phyloP scores from a whole-genome alignment of 148 eudicot genomes.

The Spergularia bocconei region DNA sequence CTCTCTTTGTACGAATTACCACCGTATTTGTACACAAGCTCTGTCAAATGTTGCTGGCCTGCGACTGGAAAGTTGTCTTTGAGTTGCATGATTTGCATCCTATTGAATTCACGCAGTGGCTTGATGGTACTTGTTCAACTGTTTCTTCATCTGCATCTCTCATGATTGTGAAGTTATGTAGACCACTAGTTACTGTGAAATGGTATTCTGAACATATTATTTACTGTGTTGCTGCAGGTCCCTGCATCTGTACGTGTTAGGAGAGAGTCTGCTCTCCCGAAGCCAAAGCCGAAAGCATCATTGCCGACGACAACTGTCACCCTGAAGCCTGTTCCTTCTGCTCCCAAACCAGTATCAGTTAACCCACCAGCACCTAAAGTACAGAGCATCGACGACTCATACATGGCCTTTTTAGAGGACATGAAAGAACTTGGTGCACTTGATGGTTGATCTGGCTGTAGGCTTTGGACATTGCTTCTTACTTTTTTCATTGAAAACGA shows the following conservation, averaged over 20 bases:
- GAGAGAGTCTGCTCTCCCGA: conserved; percentile 79
- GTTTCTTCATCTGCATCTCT: neutral
- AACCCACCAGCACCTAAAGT: conserved; percentile 55
- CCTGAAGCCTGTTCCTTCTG: conserved; percentile 39
- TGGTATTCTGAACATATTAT: neutral
- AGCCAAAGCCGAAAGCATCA: conserved; percentile 70
- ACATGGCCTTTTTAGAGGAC: conserved; percentile 91
- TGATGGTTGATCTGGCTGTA: conserved; percentile 46
- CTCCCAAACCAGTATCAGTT: conserved; percentile 41
- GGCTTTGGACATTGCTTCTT: neutral
- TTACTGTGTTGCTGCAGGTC: conserved; percentile 41
- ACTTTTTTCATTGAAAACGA: neutral
- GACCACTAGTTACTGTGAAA: neutral
- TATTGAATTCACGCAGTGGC: neutral
- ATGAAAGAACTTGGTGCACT: conserved; percentile 99
- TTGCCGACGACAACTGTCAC: conserved; percentile 32
- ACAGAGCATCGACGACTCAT: conserved; percentile 86
- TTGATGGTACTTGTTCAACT: neutral
- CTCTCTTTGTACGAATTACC: too few relatives aligned
- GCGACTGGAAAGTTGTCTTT: too few relatives aligned
- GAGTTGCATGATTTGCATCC: neutral
- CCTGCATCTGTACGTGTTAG: conserved; percentile 98
- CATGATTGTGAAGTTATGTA: neutral
- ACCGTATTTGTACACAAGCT: too few relatives aligned
- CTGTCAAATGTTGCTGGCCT: too few relatives aligned